A percentile compares a stretch with the other conserved stretches of the same genome.
phyloP scores from a whole-genome alignment of 179 eudicot genomes.

The Silene coronaria region DNA sequence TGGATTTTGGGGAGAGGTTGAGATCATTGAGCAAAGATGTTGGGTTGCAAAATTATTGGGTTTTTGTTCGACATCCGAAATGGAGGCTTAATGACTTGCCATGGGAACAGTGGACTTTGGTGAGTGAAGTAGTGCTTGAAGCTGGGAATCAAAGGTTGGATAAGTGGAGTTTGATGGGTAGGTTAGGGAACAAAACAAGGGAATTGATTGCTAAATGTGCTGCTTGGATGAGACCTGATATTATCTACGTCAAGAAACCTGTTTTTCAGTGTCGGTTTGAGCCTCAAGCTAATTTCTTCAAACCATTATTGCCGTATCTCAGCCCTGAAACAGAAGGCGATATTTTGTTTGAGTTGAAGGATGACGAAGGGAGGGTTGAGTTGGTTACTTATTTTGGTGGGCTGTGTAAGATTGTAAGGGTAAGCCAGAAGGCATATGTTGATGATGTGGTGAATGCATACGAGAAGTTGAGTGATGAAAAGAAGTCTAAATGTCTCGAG shows the following conservation, averaged over 20 bases:
- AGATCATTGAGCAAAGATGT: slow-evolving; percentile 36
- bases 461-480: slow-evolving; percentile 83
- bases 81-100: slow-evolving; percentile 87
- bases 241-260: slow-evolving; percentile 79
- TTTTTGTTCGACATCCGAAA: slow-evolving; percentile 83
- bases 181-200: slow-evolving; percentile 74
- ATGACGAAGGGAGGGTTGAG: slow-evolving; percentile 72
- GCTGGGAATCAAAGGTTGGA: slow-evolving; percentile 77
- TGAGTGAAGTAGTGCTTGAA: slow-evolving; percentile 71
- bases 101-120: slow-evolving; percentile 98
- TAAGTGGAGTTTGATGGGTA: slow-evolving; percentile 96
- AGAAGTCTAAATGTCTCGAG: slow-evolving; percentile 76
- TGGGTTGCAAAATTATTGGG: slow-evolving; percentile 65
- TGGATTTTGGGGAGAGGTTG: slow-evolving; percentile 57
- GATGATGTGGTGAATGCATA: slow-evolving; percentile 95
- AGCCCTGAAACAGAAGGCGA: slow-evolving; percentile 67
- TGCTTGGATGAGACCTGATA: slow-evolving; percentile 97
- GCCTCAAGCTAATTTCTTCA: slow-evolving; percentile 76
- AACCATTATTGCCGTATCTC: slow-evolving; percentile 52
- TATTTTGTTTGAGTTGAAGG: slow-evolving; percentile 59
- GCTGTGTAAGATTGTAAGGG: slow-evolving; percentile 78
- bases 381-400: slow-evolving; percentile 81
- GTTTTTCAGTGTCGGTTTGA: slow-evolving; percentile 89
- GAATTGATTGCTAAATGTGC: slow-evolving; percentile 77
- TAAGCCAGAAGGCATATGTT: slow-evolving; percentile 75